Conservation (phyloP, 108 stramenopile species). For the Fragilariopsis cylindrus region DNA sequence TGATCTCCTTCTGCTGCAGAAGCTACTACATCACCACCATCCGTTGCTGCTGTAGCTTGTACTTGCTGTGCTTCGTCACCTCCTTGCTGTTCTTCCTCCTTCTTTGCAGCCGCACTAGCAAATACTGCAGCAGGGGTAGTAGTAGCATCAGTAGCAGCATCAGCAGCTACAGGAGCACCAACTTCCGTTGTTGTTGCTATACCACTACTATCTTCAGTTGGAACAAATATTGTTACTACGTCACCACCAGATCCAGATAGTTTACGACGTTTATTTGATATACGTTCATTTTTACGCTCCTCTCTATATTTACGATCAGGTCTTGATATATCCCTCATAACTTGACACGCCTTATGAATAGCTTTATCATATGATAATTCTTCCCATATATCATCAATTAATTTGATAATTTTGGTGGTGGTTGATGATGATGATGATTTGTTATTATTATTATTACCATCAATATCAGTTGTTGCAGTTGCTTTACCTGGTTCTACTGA, state of each 20-base stretch:
- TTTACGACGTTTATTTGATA: neutral
- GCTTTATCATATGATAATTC: slow-evolving; percentile 64
- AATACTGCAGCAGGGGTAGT: neutral
- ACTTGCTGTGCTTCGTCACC: neutral
- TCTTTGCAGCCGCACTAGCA: too few relatives aligned
- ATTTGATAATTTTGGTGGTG: neutral
- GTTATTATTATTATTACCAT: too few relatives aligned
- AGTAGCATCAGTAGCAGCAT: neutral
- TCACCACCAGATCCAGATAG: neutral
- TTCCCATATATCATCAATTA: slow-evolving; percentile 58
- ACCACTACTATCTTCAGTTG: neutral
- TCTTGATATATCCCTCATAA: slow-evolving; percentile 70
- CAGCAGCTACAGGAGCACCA: neutral
- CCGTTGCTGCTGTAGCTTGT: neutral
- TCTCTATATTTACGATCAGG: slow-evolving; percentile 51
- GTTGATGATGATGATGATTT: neutral
- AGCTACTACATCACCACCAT: neutral
- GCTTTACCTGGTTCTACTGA: too few relatives aligned
- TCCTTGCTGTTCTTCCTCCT: neutral
- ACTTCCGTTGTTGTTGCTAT: neutral
- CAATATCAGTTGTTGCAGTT: too few relatives aligned
- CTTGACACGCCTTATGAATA: slow-evolving; percentile 75
- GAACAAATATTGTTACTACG: neutral
- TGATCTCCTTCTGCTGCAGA: neutral
- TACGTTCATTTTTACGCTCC: slow-evolving; percentile 22